Base-by-base conservation (phyloP, 2,329 filamentous ascomycete genomes). In the Teratosphaeria pseudoeucalypti region DNA sequence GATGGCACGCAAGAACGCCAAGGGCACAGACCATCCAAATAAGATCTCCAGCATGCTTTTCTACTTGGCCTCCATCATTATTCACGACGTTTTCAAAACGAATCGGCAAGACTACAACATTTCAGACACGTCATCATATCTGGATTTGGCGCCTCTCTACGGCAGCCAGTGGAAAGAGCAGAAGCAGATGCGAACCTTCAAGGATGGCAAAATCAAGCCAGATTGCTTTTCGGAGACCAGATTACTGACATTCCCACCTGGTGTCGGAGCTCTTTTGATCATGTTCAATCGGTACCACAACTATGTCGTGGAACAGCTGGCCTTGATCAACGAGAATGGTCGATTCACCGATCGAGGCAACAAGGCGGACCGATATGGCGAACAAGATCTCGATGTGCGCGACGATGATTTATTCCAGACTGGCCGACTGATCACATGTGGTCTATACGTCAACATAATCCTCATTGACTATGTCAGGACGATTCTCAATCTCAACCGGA, bases 281-380 rank as follows among this genome's bases (percentile, higher is more conserved):
- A 82, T 88, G 74, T 89, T 87, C 77, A 82, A 81, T 60, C 75
- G 78, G 26, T 95, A 95, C 75, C 92, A 96, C 75, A 96, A 97
- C 74, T 82, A 94, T 64, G 84, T 91, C 0, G 91, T 89, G 1
- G 82, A 85, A 58, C 87, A 92, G 62, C 77, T 96, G 19, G 88
- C 88, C 0, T 76, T 81, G n/a, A 92, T 96, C 73, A 96, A 96
- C 67, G 92, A 96, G 67, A 83, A 84, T 53, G 85, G 85, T 16
- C 83, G 89, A 26, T 96, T 96, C 74, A 82, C 80, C 0, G 85
- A 84, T 82, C 86, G 52, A 77, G 78, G 29, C 70, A 76, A 23
- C 66, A 69, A 56, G 0, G 66, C 73, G 27, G 63, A 67, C 58
- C 61, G 73, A 65, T 67, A 74, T 69, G 57, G 69, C 54, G 67